phyloP scores from a whole-genome alignment of 2,329 filamentous ascomycete species.

The Zymoseptoria crescenta region DNA sequence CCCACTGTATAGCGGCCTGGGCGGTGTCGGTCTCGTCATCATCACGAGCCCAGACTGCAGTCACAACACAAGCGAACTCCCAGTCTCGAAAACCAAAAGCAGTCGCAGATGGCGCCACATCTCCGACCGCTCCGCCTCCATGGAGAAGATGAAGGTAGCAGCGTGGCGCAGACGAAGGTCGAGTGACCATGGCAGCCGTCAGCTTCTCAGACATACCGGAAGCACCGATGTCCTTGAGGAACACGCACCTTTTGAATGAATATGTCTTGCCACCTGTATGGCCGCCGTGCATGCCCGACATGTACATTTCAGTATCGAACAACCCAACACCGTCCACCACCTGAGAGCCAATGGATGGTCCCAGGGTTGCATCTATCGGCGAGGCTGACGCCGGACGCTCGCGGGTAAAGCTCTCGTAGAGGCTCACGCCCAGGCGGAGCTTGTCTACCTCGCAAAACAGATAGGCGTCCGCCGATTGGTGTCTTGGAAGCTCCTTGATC shows the following conservation, averaged over 20 bases:
- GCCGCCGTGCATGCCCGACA: conserved; percentile 52
- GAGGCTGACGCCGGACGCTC: conserved; percentile 17
- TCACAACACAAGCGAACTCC: conserved; percentile 57
- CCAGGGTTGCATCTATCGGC: conserved; percentile 13
- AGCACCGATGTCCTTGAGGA: conserved; percentile 44
- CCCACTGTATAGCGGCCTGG: conserved; percentile 43
- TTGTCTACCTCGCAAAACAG: conserved; percentile 43
- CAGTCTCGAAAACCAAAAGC: conserved; percentile 58
- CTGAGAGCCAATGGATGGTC: conserved; percentile 28
- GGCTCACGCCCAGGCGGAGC: conserved; percentile 47
- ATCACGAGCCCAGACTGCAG: conserved; percentile 52
- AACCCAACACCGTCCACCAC: conserved; percentile 43
- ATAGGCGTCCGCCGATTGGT: conserved; percentile 49
- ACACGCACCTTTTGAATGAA: conserved; percentile 57
- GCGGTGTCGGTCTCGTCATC: conserved; percentile 41
- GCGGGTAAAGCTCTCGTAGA: conserved; percentile 33
- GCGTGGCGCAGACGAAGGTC: conserved; percentile 46
- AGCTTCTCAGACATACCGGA: conserved; percentile 32
- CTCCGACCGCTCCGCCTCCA: conserved; percentile 46
- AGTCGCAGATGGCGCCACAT: conserved; percentile 40
- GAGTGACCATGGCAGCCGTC: conserved; percentile 38
- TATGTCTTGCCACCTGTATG: conserved; percentile 53
- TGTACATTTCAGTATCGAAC: conserved; percentile 55
- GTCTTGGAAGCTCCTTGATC: conserved; percentile 34
- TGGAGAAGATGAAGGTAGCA: conserved; percentile 59